A percentile compares a stretch with the other conserved stretches of the same genome.
Conservation (phyloP, 257 asterid species). For the Salvia splendens region DNA sequence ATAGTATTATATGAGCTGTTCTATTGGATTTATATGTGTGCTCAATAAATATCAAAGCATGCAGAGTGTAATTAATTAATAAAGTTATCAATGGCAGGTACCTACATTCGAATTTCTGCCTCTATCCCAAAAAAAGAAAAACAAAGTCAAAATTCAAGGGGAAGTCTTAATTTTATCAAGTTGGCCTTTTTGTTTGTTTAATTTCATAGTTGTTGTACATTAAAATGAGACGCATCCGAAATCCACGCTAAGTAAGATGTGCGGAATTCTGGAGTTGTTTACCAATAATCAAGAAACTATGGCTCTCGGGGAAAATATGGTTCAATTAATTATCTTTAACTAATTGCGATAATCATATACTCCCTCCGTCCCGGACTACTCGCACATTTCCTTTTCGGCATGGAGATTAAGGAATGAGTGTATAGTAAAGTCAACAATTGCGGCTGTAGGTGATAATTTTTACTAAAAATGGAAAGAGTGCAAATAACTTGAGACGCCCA, state of each 20-base stretch:
- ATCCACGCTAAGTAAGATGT: slow-evolving; percentile 10
- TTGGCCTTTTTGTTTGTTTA: no score
- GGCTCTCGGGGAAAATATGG: not conserved
- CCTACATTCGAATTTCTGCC: not conserved
- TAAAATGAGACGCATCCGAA: not conserved
- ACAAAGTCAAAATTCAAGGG: no score
- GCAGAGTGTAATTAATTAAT: not conserved
- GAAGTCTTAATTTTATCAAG: no score
- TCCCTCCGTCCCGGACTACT: no score
- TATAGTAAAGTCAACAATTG: no score
- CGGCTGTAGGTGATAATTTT: no score
- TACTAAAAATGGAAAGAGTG: no score
- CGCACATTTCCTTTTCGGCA: no score
- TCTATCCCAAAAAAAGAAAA: not conserved
- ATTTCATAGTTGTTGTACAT: no score
- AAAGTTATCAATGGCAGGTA: not conserved
- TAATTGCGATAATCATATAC: no score
- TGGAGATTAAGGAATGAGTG: no score
- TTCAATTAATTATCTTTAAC: not conserved
- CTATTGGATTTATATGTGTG: not conserved
- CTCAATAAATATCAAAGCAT: not conserved
- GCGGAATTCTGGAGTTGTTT: slow-evolving; percentile 11
- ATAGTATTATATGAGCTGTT: not conserved
- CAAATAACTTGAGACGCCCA: no score
- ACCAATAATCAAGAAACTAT: slow-evolving; percentile 10